Conservation (phyloP, 345 rosid genomes). For the Syzygium grande region DNA sequence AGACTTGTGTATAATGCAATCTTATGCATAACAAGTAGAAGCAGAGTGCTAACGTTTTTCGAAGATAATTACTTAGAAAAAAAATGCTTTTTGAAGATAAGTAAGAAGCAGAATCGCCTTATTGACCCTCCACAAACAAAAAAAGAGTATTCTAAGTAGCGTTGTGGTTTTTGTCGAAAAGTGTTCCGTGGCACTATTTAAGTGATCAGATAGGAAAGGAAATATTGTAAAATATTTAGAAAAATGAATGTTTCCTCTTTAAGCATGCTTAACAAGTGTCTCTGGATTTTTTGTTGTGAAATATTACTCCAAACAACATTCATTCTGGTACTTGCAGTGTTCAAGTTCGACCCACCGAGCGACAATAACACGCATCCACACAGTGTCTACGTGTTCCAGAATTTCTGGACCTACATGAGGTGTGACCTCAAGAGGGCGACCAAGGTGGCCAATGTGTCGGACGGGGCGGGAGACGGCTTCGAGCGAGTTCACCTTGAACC, state of each 20-base stretch:
- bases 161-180: background rate
- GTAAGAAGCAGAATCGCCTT: background rate
- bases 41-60: background rate
- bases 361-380: conserved; percentile 35
- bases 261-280: background rate
- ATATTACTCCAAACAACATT: background rate
- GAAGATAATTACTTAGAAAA: fast-evolving
- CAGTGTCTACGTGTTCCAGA: conserved; percentile 51
- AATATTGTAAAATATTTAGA: background rate
- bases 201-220: background rate
- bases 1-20: background rate
- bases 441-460: conserved; percentile 37
- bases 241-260: background rate
- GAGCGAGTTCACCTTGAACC: conserved; percentile 34
- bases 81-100: background rate
- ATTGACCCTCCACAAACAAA: background rate
- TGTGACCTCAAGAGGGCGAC: conserved; percentile 46
- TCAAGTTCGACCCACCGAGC: conserved; percentile 60
- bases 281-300: background rate
- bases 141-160: background rate
- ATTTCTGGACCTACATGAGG: conserved; percentile 30
- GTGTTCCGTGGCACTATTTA: background rate
- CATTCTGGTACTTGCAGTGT: conserved; percentile 29
- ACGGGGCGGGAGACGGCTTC: conserved; percentile 59
- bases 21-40: background rate